Percentiles rank a stretch among this genome's conserved stretches.
Evolutionary conservation across 2,329 filamentous ascomycete species (phyloP).

Genomic region (Sporothrix brasiliensis): DNA sequence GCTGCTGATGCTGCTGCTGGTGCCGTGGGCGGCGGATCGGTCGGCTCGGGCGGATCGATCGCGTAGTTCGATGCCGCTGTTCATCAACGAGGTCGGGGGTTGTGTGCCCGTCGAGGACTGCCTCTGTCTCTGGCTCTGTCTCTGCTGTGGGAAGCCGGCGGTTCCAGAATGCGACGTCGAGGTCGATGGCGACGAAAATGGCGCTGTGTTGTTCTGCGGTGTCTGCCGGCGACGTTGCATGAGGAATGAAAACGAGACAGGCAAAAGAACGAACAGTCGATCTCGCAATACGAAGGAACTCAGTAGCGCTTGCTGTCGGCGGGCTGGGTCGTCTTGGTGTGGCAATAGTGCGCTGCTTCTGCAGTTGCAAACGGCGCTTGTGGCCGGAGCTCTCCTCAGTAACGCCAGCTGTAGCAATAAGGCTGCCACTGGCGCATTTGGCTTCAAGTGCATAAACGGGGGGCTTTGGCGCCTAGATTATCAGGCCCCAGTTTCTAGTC

Average conservation of each 20-base stretch:
- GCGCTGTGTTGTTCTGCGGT: slow-evolving; percentile 27
- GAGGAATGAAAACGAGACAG: slow-evolving; percentile 5
- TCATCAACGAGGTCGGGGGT: slow-evolving; percentile 28
- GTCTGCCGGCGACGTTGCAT: slow-evolving; percentile 37
- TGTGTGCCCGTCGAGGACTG: not conserved
- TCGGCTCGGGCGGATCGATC: slow-evolving; percentile 30
- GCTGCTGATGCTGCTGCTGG: slow-evolving; percentile 37
- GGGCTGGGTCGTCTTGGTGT: not conserved
- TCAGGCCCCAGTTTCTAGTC: slow-evolving; percentile 4
- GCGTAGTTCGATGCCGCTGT: slow-evolving; percentile 35
- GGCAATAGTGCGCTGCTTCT: slow-evolving; percentile 24
- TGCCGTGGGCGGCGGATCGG: slow-evolving; percentile 32
- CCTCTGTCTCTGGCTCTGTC: not conserved
- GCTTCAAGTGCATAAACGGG: not conserved
- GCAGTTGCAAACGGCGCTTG: not conserved
- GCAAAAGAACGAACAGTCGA: not conserved
- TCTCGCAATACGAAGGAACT: not conserved
- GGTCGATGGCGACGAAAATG: slow-evolving; percentile 14
- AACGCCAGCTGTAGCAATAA: slow-evolving; percentile 22
- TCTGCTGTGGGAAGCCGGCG: not conserved
- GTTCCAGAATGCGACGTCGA: not conserved
- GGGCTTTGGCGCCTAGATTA: slow-evolving; percentile 13
- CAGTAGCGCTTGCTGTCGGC: not conserved
- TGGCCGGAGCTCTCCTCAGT: slow-evolving; percentile 21
- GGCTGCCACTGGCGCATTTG: slow-evolving; percentile 18